Percentiles rank a stretch among this genome's conserved stretches.
Evolutionary conservation across 2,329 filamentous ascomycete species (phyloP).

Genomic region (Curvularia verruculosa): DNA sequence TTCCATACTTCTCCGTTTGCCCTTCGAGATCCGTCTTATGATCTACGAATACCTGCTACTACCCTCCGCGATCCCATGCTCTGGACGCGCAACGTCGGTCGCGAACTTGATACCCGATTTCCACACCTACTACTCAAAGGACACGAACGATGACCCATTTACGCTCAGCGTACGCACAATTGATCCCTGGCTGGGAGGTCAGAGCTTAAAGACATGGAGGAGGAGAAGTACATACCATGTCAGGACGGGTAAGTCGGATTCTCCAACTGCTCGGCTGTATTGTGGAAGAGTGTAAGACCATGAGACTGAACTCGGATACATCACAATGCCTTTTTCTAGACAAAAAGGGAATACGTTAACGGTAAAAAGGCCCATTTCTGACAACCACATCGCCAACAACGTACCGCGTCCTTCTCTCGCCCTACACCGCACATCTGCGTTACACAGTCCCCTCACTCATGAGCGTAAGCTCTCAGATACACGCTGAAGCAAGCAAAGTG

Average conservation of each 20-base stretch:
- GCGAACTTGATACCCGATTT: slow-evolving; percentile 48
- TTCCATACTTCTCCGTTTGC: slow-evolving; percentile 52
- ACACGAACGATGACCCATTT: slow-evolving; percentile 40
- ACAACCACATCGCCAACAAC: slow-evolving; percentile 59
- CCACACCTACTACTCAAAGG: slow-evolving; percentile 50
- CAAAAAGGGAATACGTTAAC: slow-evolving; percentile 18
- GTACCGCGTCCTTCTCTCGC: slow-evolving; percentile 58
- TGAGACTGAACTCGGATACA: not conserved
- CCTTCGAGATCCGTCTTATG: slow-evolving; percentile 54
- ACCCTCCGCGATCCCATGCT: slow-evolving; percentile 45
- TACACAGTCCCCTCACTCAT: slow-evolving; percentile 42
- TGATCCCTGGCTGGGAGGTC: slow-evolving; percentile 46
- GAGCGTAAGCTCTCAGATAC: slow-evolving; percentile 47
- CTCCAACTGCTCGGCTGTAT: not conserved
- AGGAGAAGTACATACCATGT: slow-evolving; percentile 49
- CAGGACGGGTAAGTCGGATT: slow-evolving; percentile 38
- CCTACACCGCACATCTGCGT: slow-evolving; percentile 55
- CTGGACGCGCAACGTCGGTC: slow-evolving; percentile 37
- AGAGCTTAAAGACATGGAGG: slow-evolving; percentile 36
- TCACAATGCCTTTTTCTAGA: too few species aligned
- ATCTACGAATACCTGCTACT: slow-evolving; percentile 55
- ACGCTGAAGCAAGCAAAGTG: slow-evolving; percentile 62
- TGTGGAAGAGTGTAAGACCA: not conserved
- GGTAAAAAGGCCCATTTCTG: slow-evolving; percentile 49
- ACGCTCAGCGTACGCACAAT: slow-evolving; percentile 54